Evolutionary conservation across 768 basidiomycete species (phyloP), one percentile per base, ranked within the genome.

Genomic region (Amanita inopinata): DNA sequence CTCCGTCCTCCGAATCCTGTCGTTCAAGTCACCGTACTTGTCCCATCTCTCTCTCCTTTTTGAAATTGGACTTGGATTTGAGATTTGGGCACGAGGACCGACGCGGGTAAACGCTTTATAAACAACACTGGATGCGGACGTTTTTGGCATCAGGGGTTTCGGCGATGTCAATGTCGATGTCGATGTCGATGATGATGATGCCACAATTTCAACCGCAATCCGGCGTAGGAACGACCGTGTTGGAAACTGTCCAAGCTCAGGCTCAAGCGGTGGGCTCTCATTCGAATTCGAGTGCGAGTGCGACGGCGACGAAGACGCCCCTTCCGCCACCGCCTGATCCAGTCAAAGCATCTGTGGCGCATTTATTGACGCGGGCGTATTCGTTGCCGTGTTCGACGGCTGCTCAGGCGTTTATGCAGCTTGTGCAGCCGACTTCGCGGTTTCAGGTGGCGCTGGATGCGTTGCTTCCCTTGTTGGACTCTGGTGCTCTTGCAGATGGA

Each of bases 401-500:
- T 5, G 80, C 81, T 32, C 75, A 80, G 53, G 80, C 83, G 0
- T 88, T 85, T 59, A 63, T 69, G 25, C 80, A 84, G 59, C 73
- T 85, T 45, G 81, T 87, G 15, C 82, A 81, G 57, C 78, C 79
- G 15, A 77, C 74, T 38, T 72, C 80, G 62, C 76, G 83, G 49
- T 88, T 88, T 62, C 83, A 86, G 69, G 73, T 87, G 61, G 84
- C 84, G 55, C 74, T 88, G 52, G 84, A 88, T 66, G 80, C 78
- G 65, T 64, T 88, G 56, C 66, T 88, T 59, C 84, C 84, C 10
- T 64, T 83, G 52, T 71, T 87, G 53, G 80, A 74, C 55, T 61
- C 65, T 8, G 69, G 53, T 58, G 64, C 64, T 47, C 34, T 44
- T 8, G 43, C 35, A n/a, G 20, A 20, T 15, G 34, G n/a, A 33